A percentile compares a stretch with the other conserved stretches of the same genome.
phyloP scores from a whole-genome alignment of 1,284 basidiomycete species.

The Ustilago trichophora region DNA sequence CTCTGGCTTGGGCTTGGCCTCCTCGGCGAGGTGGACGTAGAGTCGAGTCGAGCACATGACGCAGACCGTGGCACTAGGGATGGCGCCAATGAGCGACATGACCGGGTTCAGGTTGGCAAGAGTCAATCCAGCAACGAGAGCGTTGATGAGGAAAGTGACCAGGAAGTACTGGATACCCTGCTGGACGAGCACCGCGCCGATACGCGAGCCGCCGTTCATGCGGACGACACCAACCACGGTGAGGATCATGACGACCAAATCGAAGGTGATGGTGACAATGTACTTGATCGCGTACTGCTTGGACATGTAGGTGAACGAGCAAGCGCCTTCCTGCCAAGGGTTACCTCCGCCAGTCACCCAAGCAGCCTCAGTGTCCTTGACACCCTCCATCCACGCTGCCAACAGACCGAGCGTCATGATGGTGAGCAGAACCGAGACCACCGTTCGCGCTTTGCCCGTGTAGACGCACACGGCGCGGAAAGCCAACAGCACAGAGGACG shows the following conservation, averaged over 20 bases:
- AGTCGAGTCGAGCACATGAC: slow-evolving; percentile 50
- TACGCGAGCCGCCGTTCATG: slow-evolving; percentile 44
- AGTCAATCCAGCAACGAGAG: slow-evolving; percentile 43
- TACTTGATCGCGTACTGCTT: slow-evolving; percentile 43
- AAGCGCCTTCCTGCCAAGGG: slow-evolving; percentile 42
- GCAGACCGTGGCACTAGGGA: slow-evolving; percentile 43
- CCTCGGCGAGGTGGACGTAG: slow-evolving; percentile 47
- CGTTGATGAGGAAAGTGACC: slow-evolving; percentile 45
- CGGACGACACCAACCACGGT: slow-evolving; percentile 48
- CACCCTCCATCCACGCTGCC: slow-evolving; percentile 52
- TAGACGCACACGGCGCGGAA: slow-evolving; percentile 46
- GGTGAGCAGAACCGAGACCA: slow-evolving; percentile 22
- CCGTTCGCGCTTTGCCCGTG: slow-evolving; percentile 17
- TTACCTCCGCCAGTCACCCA: slow-evolving; percentile 34
- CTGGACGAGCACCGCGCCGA: slow-evolving; percentile 45
- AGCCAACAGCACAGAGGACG: slow-evolving; percentile 34
- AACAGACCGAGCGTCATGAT: slow-evolving; percentile 39
- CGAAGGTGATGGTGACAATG: slow-evolving; percentile 43
- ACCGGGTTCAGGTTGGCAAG: slow-evolving; percentile 46
- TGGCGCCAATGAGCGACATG: slow-evolving; percentile 50
- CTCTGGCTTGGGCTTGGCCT: slow-evolving; percentile 35
- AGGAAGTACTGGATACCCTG: slow-evolving; percentile 57
- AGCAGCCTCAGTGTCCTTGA: slow-evolving; percentile 22
- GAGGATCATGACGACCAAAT: slow-evolving; percentile 43
- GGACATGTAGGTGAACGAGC: slow-evolving; percentile 23